Base-by-base conservation (phyloP, 129 eudicot species). In the Centrapalus pauciflorus region DNA sequence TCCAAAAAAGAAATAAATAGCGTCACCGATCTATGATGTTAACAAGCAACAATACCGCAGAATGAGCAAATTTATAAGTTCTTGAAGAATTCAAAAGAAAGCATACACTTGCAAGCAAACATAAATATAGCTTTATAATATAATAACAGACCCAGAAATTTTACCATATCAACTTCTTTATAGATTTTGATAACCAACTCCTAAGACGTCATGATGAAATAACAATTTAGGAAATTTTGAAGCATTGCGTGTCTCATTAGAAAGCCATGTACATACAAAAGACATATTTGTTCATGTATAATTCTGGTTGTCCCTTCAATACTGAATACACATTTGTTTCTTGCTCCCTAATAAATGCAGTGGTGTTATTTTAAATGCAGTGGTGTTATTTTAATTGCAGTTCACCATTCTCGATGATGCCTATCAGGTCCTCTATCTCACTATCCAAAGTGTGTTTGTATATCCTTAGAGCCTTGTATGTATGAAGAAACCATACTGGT, bases 171-270 rank as follows among this genome's bases (percentile, higher is more conserved):
- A 48, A 48, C 54, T 48, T 48, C 54, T 24, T 48, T 48, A 48
- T 14, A 48, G 11, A 48, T 48, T 48, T 1, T 16, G 19, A 48
- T 48, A 48, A 23, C 25, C 54, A 48, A 17, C 16, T 48, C 68
- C 34, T 37, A 57, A 56, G 1, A 56, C 63, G 8, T 14, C 63
- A 57, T 21, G 29, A 6, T 56, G 9, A 57, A 29, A 25, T 57
- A 30, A 57, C 63, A 16, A 33, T 27, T 57, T 27, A 57, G 40
- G 24, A 40, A 60, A 12, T 17, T 27, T 24, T 61, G 38, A 61
- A 61, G 67, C 37, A 33, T 11, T 61, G 29, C 38, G 52, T 51
- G 23, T 23, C 28, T 33, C 56, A 64, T 64, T 45, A 65, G 29
- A 65, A 65, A 23, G 23, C 23, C 32, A 35, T 23, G 51, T 20